These are phyloP conservation scores for Ceratocystis albifundus DNA, from an alignment of 2,329 filamentous ascomycete species.

Conservation along the genomic window DNA sequence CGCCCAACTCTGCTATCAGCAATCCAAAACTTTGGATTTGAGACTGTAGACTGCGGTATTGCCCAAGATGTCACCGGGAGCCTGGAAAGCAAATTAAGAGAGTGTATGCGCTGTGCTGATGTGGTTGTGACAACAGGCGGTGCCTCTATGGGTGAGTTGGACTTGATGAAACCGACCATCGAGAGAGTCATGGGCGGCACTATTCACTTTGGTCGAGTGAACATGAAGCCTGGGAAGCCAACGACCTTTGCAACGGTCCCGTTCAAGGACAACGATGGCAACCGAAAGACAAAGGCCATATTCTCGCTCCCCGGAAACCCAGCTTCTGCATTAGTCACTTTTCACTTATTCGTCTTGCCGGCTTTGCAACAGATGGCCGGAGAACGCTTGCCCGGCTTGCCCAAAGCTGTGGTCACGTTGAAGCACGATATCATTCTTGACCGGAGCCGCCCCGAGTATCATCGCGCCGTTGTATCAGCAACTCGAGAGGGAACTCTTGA, in stretches of 20 bases:
- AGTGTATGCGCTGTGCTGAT: constrained; percentile 62
- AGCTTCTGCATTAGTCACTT: constrained; percentile 81
- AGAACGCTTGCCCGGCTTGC: constrained; percentile 54
- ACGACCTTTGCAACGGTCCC: constrained; percentile 91
- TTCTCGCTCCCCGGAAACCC: constrained; percentile 93
- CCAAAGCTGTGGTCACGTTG: constrained; percentile 58
- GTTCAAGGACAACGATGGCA: constrained; percentile 39
- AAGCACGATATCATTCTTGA: constrained; percentile 66
- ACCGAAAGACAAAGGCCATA: constrained; percentile 55
- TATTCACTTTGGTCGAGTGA: constrained; percentile 90
- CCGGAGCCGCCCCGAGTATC: constrained; percentile 70
- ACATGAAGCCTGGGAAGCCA: constrained; percentile 97
- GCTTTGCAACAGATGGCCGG: constrained; percentile 68
- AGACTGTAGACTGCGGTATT: constrained; percentile 76
- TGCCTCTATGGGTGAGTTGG: constrained; percentile 95
- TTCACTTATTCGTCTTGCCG: constrained; percentile 87
- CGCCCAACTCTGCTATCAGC: constrained; percentile 76
- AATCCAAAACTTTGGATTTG: constrained; percentile 60
- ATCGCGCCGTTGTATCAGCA: constrained; percentile 64
- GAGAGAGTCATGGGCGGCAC: constrained; percentile 80
- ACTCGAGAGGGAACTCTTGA: constrained; percentile 55
- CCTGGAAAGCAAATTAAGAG: constrained; percentile 66
- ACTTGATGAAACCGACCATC: constrained; percentile 91
- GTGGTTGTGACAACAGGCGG: constrained; percentile 85
- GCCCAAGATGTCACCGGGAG: constrained; percentile 60